Conservation (phyloP, 768 basidiomycete species). For the Phlebiopsis flavidoalba region DNA sequence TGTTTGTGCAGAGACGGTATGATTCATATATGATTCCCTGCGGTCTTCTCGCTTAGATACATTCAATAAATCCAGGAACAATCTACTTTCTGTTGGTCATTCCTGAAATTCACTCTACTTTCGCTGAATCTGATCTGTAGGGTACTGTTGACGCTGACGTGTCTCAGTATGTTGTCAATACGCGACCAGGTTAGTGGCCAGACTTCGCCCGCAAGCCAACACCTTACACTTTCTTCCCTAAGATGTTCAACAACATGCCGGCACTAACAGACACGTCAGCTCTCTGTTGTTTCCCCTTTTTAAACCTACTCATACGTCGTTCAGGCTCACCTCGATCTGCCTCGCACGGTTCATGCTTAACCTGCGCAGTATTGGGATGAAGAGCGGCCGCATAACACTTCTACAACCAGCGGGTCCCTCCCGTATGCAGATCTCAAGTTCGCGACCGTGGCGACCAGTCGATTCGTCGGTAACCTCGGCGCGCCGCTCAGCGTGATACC, state of each 20-base stretch:
- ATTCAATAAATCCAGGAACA: slow-evolving; percentile 3
- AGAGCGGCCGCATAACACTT: not conserved
- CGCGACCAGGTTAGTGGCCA: not conserved
- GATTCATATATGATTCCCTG: not conserved
- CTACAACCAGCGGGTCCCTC: not conserved
- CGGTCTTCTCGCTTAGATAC: not conserved
- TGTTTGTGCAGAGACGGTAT: slow-evolving; percentile 2
- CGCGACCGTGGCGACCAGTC: not conserved
- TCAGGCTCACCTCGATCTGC: slow-evolving; percentile 10
- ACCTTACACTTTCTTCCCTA: not conserved
- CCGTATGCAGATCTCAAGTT: not conserved
- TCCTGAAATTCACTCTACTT: not conserved
- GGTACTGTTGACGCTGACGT: not conserved
- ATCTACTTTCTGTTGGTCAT: slow-evolving; percentile 10
- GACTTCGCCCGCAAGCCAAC: not conserved
- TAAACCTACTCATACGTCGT: not conserved
- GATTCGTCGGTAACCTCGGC: slow-evolving; percentile 4
- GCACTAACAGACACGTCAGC: slow-evolving; percentile 10
- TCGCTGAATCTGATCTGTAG: not conserved
- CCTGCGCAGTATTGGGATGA: not conserved
- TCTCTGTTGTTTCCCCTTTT: not conserved
- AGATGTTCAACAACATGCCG: slow-evolving; percentile 12
- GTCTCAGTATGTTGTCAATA: slow-evolving; percentile 8
- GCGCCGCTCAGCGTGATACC: not conserved
- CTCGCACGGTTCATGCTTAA: slow-evolving; percentile 11